Evolutionary conservation across 805 yeast genomes (phyloP), one percentile per base, ranked within the genome.

Genomic region (Hanseniaspora taiwanica): DNA sequence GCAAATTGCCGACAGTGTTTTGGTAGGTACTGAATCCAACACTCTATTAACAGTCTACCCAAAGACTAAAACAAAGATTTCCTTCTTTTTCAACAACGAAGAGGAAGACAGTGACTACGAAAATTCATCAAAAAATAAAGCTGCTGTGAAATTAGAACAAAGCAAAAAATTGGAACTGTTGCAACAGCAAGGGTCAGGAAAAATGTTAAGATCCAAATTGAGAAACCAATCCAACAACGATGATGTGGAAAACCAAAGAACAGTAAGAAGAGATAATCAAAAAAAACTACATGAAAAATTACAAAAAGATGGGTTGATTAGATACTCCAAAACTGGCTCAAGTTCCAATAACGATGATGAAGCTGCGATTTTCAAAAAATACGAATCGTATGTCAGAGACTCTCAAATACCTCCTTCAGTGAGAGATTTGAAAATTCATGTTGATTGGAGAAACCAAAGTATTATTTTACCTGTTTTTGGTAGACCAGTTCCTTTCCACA

Each of bases 401-500:
- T 69, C 91, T 3, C 97, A 91, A 66, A 78, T 89, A 46, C 97
- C 98, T 32, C 62, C 67, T 27, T 72, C 73, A 50, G 93, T 86
- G 16, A 75, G 78, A 52, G 96, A 87, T 56, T 68, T 91, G 58
- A 78, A 78, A 55, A 76, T 89, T 44, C 87, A 81, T 56, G 86
- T 91, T 43, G 98, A 89, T 58, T 69, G 75, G 57, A 84, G 82
- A 53, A 73, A 81, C 43, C 96, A 87, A 62, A 82, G 96, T 1
- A 81, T 89, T 42, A 74, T 89, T 45, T 65, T 89, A 44, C 98
- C 98, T 39, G 81, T 89, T 43, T 74, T 80, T 53, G 98, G 98
- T 46, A 72, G 97, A 53, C 96, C 97, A 1, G 97, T 91, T 39
- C 98, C 98, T 19, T 89, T 91, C 69, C 98, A 89, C 59, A 86